phyloP scores from a whole-genome alignment of 768 basidiomycete species.

The Paxillus rubicundulus region DNA sequence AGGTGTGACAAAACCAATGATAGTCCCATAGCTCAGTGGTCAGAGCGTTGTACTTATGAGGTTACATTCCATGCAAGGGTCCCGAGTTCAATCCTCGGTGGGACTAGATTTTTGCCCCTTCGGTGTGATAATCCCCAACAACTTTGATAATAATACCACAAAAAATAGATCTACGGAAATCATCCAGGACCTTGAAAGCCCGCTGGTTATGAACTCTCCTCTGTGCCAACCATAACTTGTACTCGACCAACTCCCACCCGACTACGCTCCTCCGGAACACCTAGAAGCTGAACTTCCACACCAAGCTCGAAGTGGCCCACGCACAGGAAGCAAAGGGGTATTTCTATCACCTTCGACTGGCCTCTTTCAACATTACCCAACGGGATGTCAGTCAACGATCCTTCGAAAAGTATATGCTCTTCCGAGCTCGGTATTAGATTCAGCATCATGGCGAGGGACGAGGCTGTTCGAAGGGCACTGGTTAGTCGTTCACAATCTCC shows the following conservation, averaged over 20 bases:
- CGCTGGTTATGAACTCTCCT: constrained; percentile 4
- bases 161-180: neutral
- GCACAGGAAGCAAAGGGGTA: constrained; percentile 71
- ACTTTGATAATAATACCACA: neutral
- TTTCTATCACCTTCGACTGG: constrained; percentile 48
- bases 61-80: constrained; percentile 55
- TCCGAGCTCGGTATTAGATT: constrained; percentile 55
- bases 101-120: constrained; percentile 43
- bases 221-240: constrained; percentile 12
- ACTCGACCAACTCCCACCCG: constrained; percentile 24
- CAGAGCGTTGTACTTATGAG: constrained; percentile 63
- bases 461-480: constrained; percentile 38
- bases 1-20: neutral
- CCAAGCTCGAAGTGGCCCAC: constrained; percentile 58
- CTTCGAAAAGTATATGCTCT: constrained; percentile 70
- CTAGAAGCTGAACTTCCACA: constrained; percentile 35
- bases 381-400: constrained; percentile 56
- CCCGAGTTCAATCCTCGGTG: constrained; percentile 64
- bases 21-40: constrained; percentile 61
- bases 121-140: neutral
- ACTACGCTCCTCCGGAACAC: constrained; percentile 5
- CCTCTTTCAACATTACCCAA: constrained; percentile 62
- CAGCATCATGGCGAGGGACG: constrained; percentile 49
- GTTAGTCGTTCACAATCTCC: neutral
- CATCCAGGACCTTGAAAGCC: neutral